Conservation (phyloP, 2,329 filamentous ascomycete genomes). For the Metarhizium sp. region DNA sequence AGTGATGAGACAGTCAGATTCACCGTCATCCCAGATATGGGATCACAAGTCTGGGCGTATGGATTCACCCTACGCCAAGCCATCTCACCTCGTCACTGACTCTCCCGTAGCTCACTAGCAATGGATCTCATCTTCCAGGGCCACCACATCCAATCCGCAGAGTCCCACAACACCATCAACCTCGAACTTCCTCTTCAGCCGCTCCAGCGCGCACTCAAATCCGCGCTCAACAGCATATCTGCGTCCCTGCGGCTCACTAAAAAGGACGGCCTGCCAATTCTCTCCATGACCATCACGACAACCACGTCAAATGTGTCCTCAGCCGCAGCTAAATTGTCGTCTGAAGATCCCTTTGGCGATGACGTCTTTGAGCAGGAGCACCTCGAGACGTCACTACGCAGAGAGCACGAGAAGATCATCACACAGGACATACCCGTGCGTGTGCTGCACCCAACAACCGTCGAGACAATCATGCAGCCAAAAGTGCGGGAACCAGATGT, state of each 20-base stretch:
- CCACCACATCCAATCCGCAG: slow-evolving; percentile 79
- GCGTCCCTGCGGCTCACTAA: slow-evolving; percentile 87
- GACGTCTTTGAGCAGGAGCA: slow-evolving; percentile 38
- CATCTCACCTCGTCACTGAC: not conserved
- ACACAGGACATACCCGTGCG: slow-evolving; percentile 95
- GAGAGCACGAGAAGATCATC: slow-evolving; percentile 82
- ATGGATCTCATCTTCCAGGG: slow-evolving; percentile 81
- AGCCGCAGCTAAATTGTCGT: slow-evolving; percentile 17
- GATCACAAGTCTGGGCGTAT: slow-evolving; percentile 93
- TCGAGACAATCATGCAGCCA: slow-evolving; percentile 92
- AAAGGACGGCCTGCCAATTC: slow-evolving; percentile 75
- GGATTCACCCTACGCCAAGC: slow-evolving; percentile 24
- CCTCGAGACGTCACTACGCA: slow-evolving; percentile 46
- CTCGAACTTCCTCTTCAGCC: slow-evolving; percentile 86
- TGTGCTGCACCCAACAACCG: slow-evolving; percentile 70
- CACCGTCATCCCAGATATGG: slow-evolving; percentile 89
- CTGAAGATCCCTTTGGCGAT: slow-evolving; percentile 29
- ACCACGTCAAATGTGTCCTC: slow-evolving; percentile 42
- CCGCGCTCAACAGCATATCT: slow-evolving; percentile 70
- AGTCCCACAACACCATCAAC: slow-evolving; percentile 81
- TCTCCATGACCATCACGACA: slow-evolving; percentile 84
- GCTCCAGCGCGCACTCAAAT: slow-evolving; percentile 84
- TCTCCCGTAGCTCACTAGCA: slow-evolving; percentile 37
- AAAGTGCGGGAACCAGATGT: slow-evolving; percentile 86
- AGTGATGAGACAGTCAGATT: slow-evolving; percentile 84